Base-by-base conservation (phyloP, 1,139 yeast genomes). In the Suhomyces panamericanus region DNA sequence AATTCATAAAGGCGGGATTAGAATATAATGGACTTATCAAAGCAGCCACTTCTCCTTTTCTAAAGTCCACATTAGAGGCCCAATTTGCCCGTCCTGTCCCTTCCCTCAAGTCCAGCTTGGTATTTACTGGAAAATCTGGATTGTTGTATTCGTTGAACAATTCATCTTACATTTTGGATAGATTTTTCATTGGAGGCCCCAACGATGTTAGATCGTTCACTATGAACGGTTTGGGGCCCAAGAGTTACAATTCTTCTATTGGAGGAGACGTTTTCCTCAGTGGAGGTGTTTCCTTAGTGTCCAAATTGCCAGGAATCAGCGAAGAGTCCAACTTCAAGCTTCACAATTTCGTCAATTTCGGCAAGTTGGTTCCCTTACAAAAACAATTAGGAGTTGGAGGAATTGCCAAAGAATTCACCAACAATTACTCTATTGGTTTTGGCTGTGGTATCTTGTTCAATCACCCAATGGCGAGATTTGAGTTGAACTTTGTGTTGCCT, bases 381-480 rank as follows among this genome's bases (percentile, higher is more conserved):
- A 35, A 40, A 6, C 24, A 35, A 3, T 15, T 31, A 1, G 39
- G 42, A 1, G 1, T 38, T 2, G 2, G n/a, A 3, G 41, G 39
- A 10, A 15, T 42, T 50, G 55, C 13, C 4, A 52, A 54, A n/a
- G 52, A 60, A 4, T 52, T 80, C 30, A 35, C 60, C 0, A 51
- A 54, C 11, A 69, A 70, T 40, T 58, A 64, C 40, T 80, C 89
- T 2, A 62, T 81, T 0, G 76, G 91, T 29, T 67, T 73, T 33
- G 97, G 97, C 1, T 51, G 83, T 45, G 99, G 99, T 1, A 53
- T 93, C 4, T 75, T 88, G 15, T 89, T 85, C 60, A 83, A 84
- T 51, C 96, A 90, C 60, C 95, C 96, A 1, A 80, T 82, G 64
- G 98, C 98, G 0, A 75, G 98, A 51, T 87, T 93, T 58, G 99